These are phyloP conservation scores for Kitagawia praeruptora DNA, from an alignment of 129 eudicot species.

Conservation along the genomic window DNA sequence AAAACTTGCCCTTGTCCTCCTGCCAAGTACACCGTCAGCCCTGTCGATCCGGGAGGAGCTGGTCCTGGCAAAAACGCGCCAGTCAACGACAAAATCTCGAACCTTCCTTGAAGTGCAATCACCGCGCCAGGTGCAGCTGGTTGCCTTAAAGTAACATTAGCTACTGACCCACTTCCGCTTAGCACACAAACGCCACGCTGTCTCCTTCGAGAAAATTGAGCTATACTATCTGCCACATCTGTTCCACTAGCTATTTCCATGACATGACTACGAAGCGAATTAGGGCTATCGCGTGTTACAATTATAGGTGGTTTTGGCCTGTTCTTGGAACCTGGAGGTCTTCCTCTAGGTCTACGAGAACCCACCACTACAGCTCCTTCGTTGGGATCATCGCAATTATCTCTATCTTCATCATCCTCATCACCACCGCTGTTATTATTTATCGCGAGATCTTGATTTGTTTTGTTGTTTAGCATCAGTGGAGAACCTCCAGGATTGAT, in stretches of 20 bases:
- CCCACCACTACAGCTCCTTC: constrained; percentile 37
- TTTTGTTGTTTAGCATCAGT: constrained; percentile 9
- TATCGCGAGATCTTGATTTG: constrained; percentile 1
- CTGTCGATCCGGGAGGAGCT: constrained; percentile 37
- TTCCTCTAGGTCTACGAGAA: constrained; percentile 36
- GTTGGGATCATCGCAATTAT: constrained; percentile 26
- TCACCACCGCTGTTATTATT: constrained; percentile 6
- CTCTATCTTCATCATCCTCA: constrained; percentile 23
- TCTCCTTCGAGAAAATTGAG: constrained; percentile 35
- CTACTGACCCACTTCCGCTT: constrained; percentile 30
- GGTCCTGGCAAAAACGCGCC: constrained; percentile 48
- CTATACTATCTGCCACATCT: constrained; percentile 39
- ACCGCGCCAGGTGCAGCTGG: constrained; percentile 34
- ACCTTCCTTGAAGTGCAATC: constrained; percentile 36
- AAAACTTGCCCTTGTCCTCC: constrained; percentile 52
- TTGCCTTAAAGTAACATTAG: constrained; percentile 40
- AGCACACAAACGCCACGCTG: constrained; percentile 42
- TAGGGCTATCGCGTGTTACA: constrained; percentile 44
- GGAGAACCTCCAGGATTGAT: constrained; percentile 4
- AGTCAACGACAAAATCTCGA: constrained; percentile 32
- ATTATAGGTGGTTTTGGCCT: constrained; percentile 38
- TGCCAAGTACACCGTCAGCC: constrained; percentile 36
- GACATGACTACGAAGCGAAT: constrained; percentile 46
- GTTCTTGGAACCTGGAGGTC: constrained; percentile 44
- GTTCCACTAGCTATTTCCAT: constrained; percentile 37